phyloP scores from a whole-genome alignment of 2,329 filamentous ascomycete genomes.

The Penicillium sp. region DNA sequence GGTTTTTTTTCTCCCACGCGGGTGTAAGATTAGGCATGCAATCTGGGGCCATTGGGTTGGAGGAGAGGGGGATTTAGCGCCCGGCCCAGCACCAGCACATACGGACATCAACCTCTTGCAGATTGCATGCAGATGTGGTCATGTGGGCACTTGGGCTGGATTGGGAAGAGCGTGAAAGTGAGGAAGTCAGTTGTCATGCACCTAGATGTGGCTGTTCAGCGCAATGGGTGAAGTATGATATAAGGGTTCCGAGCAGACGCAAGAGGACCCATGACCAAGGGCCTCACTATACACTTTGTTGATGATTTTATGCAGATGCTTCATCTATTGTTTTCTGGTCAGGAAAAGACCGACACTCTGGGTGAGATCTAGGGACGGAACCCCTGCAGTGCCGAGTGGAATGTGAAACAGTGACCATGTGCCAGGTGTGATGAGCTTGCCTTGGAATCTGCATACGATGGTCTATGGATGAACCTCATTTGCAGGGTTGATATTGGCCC shows the following conservation, averaged over 20 bases:
- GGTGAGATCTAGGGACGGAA: background rate
- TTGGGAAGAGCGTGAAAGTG: conserved; percentile 4
- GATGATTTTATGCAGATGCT: no score
- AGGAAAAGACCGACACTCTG: no score
- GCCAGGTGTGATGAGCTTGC: conserved; percentile 6
- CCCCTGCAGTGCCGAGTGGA: background rate
- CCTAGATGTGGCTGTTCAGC: background rate
- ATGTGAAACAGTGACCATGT: conserved; percentile 1
- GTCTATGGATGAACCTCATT: background rate
- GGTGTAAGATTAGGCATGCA: conserved; percentile 13
- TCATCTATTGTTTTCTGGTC: no score
- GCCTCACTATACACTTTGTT: no score
- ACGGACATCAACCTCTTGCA: conserved; percentile 35
- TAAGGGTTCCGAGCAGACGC: no score
- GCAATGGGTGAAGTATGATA: background rate
- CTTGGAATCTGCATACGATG: background rate
- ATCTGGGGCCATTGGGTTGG: conserved; percentile 10
- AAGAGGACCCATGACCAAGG: no score
- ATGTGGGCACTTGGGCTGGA: conserved; percentile 33
- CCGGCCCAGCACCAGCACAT: conserved; percentile 23
- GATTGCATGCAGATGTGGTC: conserved; percentile 42
- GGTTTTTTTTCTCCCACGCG: background rate
- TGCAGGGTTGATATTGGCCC: background rate
- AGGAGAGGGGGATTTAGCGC: conserved; percentile 19
- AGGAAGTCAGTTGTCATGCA: background rate